These are phyloP conservation scores for Aspergillus sp. DNA, from an alignment of 2,329 filamentous ascomycete genomes.

Conservation along the genomic window DNA sequence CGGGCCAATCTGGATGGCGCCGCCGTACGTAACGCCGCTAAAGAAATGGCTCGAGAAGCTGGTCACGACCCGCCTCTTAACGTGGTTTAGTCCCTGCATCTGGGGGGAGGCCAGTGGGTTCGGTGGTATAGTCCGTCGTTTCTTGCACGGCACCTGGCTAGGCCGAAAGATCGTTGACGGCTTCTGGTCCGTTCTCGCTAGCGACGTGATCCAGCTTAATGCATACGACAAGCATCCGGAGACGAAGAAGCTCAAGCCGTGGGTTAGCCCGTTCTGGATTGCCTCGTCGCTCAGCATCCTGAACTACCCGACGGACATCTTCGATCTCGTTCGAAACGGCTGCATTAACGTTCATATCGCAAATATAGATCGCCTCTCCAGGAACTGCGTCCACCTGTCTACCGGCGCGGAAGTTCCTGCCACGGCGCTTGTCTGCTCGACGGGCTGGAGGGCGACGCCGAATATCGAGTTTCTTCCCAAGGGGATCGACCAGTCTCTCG, in stretches of 20 bases:
- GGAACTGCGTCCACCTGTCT: constrained; percentile 39
- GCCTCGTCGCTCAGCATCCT: constrained; percentile 50
- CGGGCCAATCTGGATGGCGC: constrained; percentile 32
- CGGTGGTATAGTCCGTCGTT: constrained; percentile 25
- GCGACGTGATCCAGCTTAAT: constrained; percentile 41
- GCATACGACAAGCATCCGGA: constrained; percentile 38
- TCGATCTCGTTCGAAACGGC: constrained; percentile 46
- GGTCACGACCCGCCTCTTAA: constrained; percentile 56
- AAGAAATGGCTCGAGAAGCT: constrained; percentile 61
- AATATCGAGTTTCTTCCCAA: constrained; percentile 41
- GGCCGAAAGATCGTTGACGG: constrained; percentile 41
- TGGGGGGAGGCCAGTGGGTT: constrained; percentile 59
- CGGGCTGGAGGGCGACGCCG: constrained; percentile 47
- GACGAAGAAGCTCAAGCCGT: constrained; percentile 38
- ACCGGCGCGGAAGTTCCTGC: constrained; percentile 36
- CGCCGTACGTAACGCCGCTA: constrained; percentile 55
- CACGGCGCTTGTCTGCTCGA: constrained; percentile 47
- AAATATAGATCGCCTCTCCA: constrained; percentile 43
- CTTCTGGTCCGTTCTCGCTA: constrained; percentile 46
- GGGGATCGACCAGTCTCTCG: constrained; percentile 36
- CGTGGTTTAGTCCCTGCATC: constrained; percentile 65
- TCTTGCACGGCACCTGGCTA: constrained; percentile 44
- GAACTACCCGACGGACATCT: constrained; percentile 51
- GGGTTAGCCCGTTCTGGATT: constrained; percentile 43
- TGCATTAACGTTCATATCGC: constrained; percentile 48